These are phyloP conservation scores for Lyophyllum decastes DNA, from an alignment of 768 basidiomycete genomes.

Conservation along the genomic window DNA sequence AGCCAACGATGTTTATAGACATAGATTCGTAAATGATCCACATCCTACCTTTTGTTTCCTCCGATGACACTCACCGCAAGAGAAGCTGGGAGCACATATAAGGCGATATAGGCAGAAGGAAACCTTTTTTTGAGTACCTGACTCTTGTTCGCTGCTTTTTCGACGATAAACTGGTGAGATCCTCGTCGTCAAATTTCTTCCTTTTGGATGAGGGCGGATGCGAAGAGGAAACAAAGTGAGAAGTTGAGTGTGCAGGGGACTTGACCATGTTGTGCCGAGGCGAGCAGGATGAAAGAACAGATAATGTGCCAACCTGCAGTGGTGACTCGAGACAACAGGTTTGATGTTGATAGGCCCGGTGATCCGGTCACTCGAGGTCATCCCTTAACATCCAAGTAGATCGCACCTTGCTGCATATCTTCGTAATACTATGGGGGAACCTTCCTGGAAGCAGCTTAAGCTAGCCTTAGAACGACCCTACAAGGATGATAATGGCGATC, in stretches of 20 bases:
- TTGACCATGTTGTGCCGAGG: slow-evolving; percentile 34
- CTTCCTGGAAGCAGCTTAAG: slow-evolving; percentile 58
- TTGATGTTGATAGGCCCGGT: slow-evolving; percentile 18
- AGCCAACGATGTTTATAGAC: slow-evolving; percentile 13
- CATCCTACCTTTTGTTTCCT: slow-evolving; percentile 78
- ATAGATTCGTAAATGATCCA: slow-evolving; percentile 2
- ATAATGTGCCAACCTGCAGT: slow-evolving; percentile 2
- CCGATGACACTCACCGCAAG: slow-evolving; percentile 86
- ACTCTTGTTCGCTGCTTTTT: slow-evolving; percentile 80
- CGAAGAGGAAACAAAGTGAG: slow-evolving; percentile 17
- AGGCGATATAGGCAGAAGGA: slow-evolving; percentile 12
- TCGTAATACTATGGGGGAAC: slow-evolving; percentile 24
- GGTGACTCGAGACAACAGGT: slow-evolving; percentile 17
- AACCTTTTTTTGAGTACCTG: slow-evolving; percentile 47
- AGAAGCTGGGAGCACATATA: slow-evolving; percentile 52
- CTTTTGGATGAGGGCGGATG: slow-evolving; percentile 45
- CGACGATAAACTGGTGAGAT: slow-evolving; percentile 36
- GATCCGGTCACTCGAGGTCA: slow-evolving; percentile 14
- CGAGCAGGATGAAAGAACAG: not conserved
- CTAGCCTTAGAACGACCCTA: slow-evolving; percentile 80
- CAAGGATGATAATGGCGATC: slow-evolving; percentile 72
- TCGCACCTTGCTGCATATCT: not conserved
- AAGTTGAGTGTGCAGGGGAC: slow-evolving; percentile 25
- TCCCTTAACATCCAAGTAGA: not conserved
- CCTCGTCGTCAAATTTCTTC: slow-evolving; percentile 68